Evolutionary conservation across 2,329 filamentous ascomycete species (phyloP).

Genomic region (Corinectria fuckeliana): DNA sequence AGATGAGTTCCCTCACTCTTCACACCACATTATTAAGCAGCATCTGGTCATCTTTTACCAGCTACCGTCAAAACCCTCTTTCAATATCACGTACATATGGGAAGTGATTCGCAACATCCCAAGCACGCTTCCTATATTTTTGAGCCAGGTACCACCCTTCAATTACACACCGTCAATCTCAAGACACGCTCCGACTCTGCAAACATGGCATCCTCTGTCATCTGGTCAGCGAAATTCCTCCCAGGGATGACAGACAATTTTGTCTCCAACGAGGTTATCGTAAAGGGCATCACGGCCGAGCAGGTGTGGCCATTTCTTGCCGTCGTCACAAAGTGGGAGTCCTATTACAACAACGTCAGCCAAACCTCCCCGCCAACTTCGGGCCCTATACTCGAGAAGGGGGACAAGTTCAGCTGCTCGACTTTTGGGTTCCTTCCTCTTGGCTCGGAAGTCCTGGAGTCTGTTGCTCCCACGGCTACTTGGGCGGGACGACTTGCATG

Average conservation of each 20-base stretch:
- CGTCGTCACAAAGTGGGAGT: slow-evolving; percentile 38
- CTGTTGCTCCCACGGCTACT: slow-evolving; percentile 19
- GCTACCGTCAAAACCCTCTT: too few relatives aligned
- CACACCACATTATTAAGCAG: not conserved
- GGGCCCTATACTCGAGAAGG: slow-evolving; percentile 33
- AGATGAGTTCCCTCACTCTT: not conserved
- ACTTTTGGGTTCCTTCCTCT: slow-evolving; percentile 40
- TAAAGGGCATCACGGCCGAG: slow-evolving; percentile 33
- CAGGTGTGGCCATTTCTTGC: slow-evolving; percentile 37
- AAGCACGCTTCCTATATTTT: too few relatives aligned
- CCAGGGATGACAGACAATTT: slow-evolving; percentile 41
- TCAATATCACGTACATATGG: too few relatives aligned
- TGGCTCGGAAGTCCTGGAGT: slow-evolving; percentile 33
- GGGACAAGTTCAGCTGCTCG: slow-evolving; percentile 37
- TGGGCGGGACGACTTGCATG: slow-evolving; percentile 36
- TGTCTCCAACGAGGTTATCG: slow-evolving; percentile 40
- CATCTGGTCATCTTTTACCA: too few relatives aligned
- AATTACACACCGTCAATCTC: too few relatives aligned
- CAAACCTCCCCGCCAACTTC: slow-evolving; percentile 36
- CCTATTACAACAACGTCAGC: slow-evolving; percentile 32
- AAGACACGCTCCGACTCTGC: not conserved
- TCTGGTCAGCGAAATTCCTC: slow-evolving; percentile 37
- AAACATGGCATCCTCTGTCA: slow-evolving; percentile 22
- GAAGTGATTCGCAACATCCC: too few relatives aligned
- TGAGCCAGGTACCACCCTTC: too few relatives aligned